phyloP scores from a whole-genome alignment of 257 asterid genomes.

The Nicotiana paniculata region DNA sequence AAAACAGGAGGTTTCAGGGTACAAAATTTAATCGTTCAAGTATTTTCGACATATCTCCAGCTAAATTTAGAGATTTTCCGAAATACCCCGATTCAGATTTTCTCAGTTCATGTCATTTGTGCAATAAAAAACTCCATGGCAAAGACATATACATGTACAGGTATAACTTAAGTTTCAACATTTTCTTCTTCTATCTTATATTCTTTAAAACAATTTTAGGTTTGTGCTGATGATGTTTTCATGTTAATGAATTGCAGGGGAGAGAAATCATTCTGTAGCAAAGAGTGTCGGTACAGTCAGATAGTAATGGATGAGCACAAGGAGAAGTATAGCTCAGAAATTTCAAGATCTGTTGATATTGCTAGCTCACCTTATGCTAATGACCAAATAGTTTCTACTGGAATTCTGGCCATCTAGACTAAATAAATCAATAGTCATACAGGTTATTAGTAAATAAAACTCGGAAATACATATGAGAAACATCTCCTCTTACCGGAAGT shows the following conservation, averaged over 20 bases:
- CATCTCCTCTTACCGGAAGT: not conserved
- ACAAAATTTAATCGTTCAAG: slow-evolving; percentile 15
- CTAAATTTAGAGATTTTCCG: slow-evolving; percentile 20
- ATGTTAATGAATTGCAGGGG: slow-evolving; percentile 44
- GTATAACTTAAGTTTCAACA: slow-evolving; percentile 19
- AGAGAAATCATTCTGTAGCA: slow-evolving; percentile 76
- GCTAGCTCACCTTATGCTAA: slow-evolving; percentile 31
- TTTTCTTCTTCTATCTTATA: not conserved
- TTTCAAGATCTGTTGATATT: slow-evolving; percentile 29
- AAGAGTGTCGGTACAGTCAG: slow-evolving; percentile 66
- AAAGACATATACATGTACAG: slow-evolving; percentile 85
- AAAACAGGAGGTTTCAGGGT: not conserved
- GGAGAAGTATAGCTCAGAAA: slow-evolving; percentile 46
- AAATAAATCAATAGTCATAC: not conserved
- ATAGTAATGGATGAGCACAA: slow-evolving; percentile 56
- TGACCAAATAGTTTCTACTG: slow-evolving; percentile 35
- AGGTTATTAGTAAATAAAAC: not conserved
- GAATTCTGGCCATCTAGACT: slow-evolving; percentile 34
- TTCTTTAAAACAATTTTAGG: not conserved
- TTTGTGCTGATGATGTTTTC: not conserved
- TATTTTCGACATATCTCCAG: slow-evolving; percentile 62
- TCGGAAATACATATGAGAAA: not conserved
- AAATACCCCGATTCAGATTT: slow-evolving; percentile 47
- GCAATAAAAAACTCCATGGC: slow-evolving; percentile 69
- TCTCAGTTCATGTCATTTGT: slow-evolving; percentile 58